phyloP scores from a whole-genome alignment of 805 yeast genomes.

The Pichia insulana region DNA sequence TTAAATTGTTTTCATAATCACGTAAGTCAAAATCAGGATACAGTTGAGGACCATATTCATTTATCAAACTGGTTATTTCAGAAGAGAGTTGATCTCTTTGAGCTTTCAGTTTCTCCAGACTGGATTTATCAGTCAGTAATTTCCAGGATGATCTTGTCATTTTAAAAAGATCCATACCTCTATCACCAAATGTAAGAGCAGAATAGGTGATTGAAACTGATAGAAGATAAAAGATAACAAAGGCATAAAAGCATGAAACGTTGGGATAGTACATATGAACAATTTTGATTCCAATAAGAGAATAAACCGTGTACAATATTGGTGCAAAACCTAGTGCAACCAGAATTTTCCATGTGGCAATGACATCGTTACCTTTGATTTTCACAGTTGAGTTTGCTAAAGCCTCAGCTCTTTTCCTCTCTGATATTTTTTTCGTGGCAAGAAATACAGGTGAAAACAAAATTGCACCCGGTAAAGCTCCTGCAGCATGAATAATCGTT shows the following conservation, averaged over 20 bases:
- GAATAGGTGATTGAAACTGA: constrained; percentile 75
- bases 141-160: constrained; percentile 74
- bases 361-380: constrained; percentile 84
- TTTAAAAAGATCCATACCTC: constrained; percentile 82
- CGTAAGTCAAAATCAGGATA: constrained; percentile 75
- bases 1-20: constrained; percentile 35
- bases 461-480: constrained; percentile 82
- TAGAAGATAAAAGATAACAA: constrained; percentile 47
- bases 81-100: constrained; percentile 54
- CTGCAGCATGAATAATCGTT: constrained; percentile 44
- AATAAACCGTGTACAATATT: constrained; percentile 70
- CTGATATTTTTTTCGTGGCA: constrained; percentile 66
- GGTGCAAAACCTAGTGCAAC: constrained; percentile 89
- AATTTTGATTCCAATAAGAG: constrained; percentile 45
- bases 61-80: constrained; percentile 72
- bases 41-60: constrained; percentile 72
- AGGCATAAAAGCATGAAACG: constrained; percentile 18
- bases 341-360: constrained; percentile 95
- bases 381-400: constrained; percentile 83
- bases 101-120: constrained; percentile 49
- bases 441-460: constrained; percentile 85
- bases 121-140: constrained; percentile 49
- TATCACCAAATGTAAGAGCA: constrained; percentile 88
- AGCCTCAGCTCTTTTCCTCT: constrained; percentile 66
- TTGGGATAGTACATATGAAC: constrained; percentile 20